A percentile compares a stretch with the other conserved stretches of the same genome.
Conservation (phyloP, 164 flowering plant genomes). For the Dillenia turbinata region DNA sequence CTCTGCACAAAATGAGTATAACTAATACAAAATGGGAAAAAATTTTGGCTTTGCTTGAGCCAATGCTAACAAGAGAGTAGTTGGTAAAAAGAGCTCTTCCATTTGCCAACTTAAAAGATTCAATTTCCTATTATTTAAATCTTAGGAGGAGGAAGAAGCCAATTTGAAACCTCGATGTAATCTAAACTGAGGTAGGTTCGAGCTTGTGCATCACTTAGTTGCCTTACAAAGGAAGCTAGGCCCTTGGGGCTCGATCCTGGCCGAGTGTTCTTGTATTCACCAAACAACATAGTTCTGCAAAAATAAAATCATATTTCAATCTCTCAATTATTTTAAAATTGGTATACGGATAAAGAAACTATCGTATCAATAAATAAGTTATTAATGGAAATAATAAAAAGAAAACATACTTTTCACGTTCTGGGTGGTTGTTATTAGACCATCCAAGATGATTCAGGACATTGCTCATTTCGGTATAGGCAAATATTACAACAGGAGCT, state of each 20-base stretch:
- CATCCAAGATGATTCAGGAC: constrained; percentile 25
- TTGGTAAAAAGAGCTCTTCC: too few relatives aligned
- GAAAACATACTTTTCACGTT: constrained; percentile 8
- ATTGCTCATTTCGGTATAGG: constrained; percentile 29
- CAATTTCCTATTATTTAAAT: neutral
- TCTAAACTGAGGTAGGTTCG: constrained; percentile 23
- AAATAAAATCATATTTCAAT: too few relatives aligned
- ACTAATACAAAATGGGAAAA: too few relatives aligned
- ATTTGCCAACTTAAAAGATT: too few relatives aligned
- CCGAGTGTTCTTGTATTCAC: constrained; percentile 39
- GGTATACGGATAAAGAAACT: neutral
- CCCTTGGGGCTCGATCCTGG: constrained; percentile 22
- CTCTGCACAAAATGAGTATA: too few relatives aligned
- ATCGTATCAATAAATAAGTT: neutral
- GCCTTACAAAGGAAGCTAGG: constrained; percentile 22
- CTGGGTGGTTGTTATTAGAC: constrained; percentile 6
- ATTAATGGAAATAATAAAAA: neutral
- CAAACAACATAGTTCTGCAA: constrained; percentile 36
- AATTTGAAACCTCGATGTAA: constrained; percentile 30
- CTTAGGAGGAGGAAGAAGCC: constrained; percentile 51
- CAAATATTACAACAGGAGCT: constrained; percentile 26
- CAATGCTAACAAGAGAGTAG: too few relatives aligned
- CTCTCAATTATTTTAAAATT: neutral
- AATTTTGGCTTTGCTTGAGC: too few relatives aligned
- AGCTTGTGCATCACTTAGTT: constrained; percentile 20